Evolutionary conservation across 2,329 filamentous ascomycete genomes (phyloP).

Genomic region (Penicillium sp.): DNA sequence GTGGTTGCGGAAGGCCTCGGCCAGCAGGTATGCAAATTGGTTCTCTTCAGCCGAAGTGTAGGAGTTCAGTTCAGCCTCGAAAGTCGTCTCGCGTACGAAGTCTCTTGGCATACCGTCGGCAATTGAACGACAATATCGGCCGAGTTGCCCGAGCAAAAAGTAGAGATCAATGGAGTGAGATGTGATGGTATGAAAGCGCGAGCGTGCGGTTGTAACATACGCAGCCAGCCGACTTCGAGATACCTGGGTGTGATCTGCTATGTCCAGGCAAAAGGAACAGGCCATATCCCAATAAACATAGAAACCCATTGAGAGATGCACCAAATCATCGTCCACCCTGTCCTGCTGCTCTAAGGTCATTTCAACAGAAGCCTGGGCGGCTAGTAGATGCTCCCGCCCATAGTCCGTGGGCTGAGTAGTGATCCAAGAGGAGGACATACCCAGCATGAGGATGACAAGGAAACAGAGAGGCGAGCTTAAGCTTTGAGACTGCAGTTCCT

Average conservation of each 20-base stretch:
- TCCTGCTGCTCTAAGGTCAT: too few relatives aligned
- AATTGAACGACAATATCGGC: background rate
- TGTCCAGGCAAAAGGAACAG: slow-evolving; percentile 2
- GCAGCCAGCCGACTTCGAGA: too few relatives aligned
- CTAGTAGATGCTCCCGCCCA: too few relatives aligned
- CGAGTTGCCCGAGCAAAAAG: background rate
- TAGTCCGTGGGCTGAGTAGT: background rate
- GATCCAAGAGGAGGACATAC: background rate
- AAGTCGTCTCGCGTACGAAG: background rate
- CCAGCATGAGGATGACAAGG: background rate
- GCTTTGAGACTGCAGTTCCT: background rate
- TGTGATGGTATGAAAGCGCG: background rate
- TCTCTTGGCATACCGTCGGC: background rate
- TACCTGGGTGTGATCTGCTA: background rate
- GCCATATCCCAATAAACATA: slow-evolving; percentile 7
- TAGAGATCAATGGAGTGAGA: background rate
- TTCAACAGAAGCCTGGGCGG: too few relatives aligned
- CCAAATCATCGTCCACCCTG: background rate
- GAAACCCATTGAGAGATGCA: background rate
- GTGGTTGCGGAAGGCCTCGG: slow-evolving; percentile 2
- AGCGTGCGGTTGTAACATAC: background rate
- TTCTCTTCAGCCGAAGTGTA: background rate
- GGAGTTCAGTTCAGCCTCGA: background rate
- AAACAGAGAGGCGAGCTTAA: background rate
- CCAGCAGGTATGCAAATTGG: background rate